These are phyloP conservation scores for Amanita subjunquillea DNA, from an alignment of 768 basidiomycete genomes.

Conservation along the genomic window DNA sequence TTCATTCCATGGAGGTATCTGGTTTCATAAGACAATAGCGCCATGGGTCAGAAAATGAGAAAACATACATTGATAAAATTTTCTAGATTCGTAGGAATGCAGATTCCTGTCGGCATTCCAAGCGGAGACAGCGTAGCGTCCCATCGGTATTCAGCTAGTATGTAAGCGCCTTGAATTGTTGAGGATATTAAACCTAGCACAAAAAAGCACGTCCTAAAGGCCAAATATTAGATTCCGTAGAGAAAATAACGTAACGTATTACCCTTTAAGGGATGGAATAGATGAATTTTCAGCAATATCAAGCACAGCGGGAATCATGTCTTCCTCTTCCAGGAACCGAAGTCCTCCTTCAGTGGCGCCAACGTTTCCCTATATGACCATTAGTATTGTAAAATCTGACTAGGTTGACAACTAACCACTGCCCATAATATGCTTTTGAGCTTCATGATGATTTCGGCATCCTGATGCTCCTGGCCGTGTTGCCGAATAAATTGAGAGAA, in stretches of 20 bases:
- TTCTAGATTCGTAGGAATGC: constrained; percentile 77
- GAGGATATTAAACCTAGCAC: constrained; percentile 89
- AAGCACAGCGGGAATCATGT: constrained; percentile 82
- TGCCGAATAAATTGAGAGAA: constrained; percentile 86
- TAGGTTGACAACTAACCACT: constrained; percentile 53
- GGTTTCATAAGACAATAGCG: constrained; percentile 5
- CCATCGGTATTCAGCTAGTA: constrained; percentile 90
- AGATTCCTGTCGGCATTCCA: constrained; percentile 82
- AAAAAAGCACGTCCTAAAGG: constrained; percentile 84
- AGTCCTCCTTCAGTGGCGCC: constrained; percentile 85
- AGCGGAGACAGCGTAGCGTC: constrained; percentile 82
- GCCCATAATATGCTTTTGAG: constrained; percentile 97
- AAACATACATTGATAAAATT: constrained; percentile 68
- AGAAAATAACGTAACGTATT: constrained; percentile 14
- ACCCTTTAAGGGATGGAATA: constrained; percentile 92
- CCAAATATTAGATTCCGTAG: background rate
- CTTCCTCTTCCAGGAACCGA: constrained; percentile 93
- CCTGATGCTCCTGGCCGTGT: constrained; percentile 78
- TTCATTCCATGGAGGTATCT: constrained; percentile 67
- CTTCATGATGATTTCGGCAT: constrained; percentile 76
- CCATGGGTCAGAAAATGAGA: background rate
- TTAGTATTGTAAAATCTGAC: background rate
- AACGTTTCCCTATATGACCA: constrained; percentile 68
- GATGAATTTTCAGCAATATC: constrained; percentile 86
- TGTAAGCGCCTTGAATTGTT: constrained; percentile 86